Evolutionary conservation across 495 filamentous ascomycete species (phyloP), one percentile per base, ranked within the genome.

Genomic region (Tuber aestivum): DNA sequence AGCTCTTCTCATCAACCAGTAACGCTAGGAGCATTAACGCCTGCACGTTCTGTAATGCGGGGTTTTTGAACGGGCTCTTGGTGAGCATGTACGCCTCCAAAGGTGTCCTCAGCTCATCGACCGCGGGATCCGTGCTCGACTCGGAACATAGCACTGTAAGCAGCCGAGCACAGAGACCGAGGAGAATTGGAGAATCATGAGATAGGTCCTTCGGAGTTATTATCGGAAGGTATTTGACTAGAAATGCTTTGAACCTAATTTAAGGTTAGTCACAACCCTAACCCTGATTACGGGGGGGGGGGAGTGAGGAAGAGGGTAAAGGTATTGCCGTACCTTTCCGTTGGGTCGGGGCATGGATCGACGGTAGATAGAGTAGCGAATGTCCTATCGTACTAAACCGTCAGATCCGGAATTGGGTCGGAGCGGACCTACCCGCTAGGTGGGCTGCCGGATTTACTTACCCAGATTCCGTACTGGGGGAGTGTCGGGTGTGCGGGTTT

Each of bases 241-340:
- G 72, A 65, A 79, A 79, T 32, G 78, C 35, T 78, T 75, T 78
- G 72, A 79, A 79, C 42, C 78, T 79, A 56, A 35, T 61, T 78
- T 27, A 74, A 9, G 35, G 21, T 38, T 14, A 42, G 16, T 21
- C 41, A 7, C 38, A 41, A 48, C 71, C 71, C 71, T 72, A 72
- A 38, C 71, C 71, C 23, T 70, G 45, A n/a, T 20, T 3, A 23
- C 21, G 1, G 45, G 42, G 18, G n/a, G n/a, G n/a, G n/a, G n/a
- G n/a, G 45, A 20, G 21, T 50, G 1, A 45, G 27, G 45, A 18
- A 45, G 3, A 70, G 20, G 41, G 23, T 48, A 70, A 23, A 32
- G 20, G 42, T 45, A 45, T 69, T 27, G 14, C 70, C 4, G n/a
- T 72, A 79, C 78, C 72, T 75, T 78, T 79, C 78, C 7, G 75